phyloP scores from a whole-genome alignment of 495 filamentous ascomycete species.

The Aspergillus homomorphus region DNA sequence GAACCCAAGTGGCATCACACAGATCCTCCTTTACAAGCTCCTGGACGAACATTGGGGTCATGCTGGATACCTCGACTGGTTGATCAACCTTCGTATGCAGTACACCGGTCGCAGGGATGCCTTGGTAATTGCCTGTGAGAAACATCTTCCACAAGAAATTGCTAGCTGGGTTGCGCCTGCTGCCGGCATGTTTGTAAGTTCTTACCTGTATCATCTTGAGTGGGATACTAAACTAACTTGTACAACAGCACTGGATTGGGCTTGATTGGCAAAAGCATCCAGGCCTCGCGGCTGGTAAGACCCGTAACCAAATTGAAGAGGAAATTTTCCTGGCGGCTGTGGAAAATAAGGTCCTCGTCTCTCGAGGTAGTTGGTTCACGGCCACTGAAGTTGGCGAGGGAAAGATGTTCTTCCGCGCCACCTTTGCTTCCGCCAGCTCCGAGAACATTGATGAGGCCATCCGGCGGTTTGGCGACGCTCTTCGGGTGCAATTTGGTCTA shows the following conservation, averaged over 20 bases:
- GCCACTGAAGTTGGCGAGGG: conserved; percentile 52
- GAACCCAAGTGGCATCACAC: conserved; percentile 77
- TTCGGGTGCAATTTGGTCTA: conserved; percentile 61
- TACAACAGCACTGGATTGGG: conserved; percentile 71
- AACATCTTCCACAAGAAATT: conserved; percentile 69
- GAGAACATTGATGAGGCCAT: conserved; percentile 79
- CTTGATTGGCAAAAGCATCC: conserved; percentile 77
- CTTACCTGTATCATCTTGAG: conserved; percentile 6
- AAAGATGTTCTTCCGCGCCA: conserved; percentile 80
- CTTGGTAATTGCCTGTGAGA: conserved; percentile 80
- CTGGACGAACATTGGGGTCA: conserved; percentile 95
- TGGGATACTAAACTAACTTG: conserved; percentile 11
- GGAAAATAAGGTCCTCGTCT: conserved; percentile 67
- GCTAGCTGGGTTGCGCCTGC: conserved; percentile 78
- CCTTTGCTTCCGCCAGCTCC: conserved; percentile 75
- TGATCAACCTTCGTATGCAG: conserved; percentile 76
- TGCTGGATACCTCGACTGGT: conserved; percentile 84
- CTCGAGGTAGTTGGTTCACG: conserved; percentile 85
- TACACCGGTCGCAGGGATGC: conserved; percentile 77
- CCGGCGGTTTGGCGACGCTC: conserved; percentile 64
- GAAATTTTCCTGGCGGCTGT: conserved; percentile 75
- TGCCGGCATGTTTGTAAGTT: conserved; percentile 96
- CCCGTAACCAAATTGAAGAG: conserved; percentile 72
- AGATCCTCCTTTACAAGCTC: conserved; percentile 81
- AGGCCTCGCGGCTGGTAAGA: conserved; percentile 46